These are phyloP conservation scores for Rhodotorula sp. DNA, from an alignment of 1,284 basidiomycete genomes.

Conservation along the genomic window DNA sequence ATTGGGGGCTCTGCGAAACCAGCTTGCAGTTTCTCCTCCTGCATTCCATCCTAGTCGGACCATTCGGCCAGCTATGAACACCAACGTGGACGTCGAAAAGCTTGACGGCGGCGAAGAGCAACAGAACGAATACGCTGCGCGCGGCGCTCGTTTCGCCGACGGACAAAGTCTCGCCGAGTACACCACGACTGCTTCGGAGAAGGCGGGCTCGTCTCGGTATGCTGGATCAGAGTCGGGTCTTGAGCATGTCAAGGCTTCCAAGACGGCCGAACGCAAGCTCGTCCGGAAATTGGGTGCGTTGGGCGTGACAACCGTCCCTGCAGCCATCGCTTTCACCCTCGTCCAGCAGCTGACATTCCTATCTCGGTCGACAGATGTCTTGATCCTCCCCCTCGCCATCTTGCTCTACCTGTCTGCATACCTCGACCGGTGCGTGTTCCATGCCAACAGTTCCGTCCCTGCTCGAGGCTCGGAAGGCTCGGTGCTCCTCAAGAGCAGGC, in stretches of 20 bases:
- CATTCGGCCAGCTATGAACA: neutral
- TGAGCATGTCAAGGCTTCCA: conserved; percentile 40
- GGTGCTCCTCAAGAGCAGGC: too few species aligned
- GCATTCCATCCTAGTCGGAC: neutral
- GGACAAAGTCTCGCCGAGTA: conserved; percentile 6
- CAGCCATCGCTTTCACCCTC: neutral
- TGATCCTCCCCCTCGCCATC: conserved; percentile 53
- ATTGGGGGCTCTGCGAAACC: too few species aligned
- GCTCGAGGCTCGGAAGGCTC: neutral
- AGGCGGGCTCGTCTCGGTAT: conserved; percentile 43
- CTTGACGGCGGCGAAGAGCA: neutral
- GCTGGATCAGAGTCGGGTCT: conserved; percentile 45
- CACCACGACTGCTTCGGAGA: conserved; percentile 42
- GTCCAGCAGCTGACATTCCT: neutral
- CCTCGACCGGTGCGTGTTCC: conserved; percentile 47
- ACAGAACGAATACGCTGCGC: neutral
- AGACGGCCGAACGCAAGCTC: conserved; percentile 47
- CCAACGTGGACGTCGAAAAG: neutral
- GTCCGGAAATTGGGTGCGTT: conserved; percentile 49
- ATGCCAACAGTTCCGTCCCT: neutral
- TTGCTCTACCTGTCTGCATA: conserved; percentile 54
- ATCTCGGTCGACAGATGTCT: conserved; percentile 39
- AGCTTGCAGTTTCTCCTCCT: neutral
- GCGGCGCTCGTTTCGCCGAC: conserved; percentile 19
- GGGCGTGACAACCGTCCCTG: too few species aligned